Evolutionary conservation across 805 yeast species (phyloP), one percentile per base, ranked within the genome.

Genomic region (Brettanomyces nanus): DNA sequence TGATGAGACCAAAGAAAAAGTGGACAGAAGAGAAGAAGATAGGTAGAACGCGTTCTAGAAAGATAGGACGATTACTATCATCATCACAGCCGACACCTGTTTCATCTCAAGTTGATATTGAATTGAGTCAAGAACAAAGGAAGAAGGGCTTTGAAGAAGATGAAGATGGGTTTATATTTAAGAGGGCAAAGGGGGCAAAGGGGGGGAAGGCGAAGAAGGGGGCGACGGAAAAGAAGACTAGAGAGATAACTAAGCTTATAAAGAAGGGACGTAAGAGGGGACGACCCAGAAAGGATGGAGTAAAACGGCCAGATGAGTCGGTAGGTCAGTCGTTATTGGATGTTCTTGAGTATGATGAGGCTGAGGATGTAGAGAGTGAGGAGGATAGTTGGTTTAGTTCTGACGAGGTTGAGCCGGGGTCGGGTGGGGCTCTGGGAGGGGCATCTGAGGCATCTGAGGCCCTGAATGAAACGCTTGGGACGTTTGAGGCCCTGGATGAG

Each of bases 101-200:
- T 13, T 27, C 31, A 18, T 34, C 37, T 13, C 37, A 34, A 28
- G 19, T 2, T 6, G 37, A 27, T 14, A 19, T n/a, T 20, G 20
- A 13, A 19, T 26, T 33, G 19, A 33, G 36, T 26, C 37, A 34
- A 15, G 31, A 34, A 9, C 31, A 26, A 23, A 34, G 20, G 19
- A 19, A 28, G 17, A 17, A 26, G 15, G 31, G 31, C 5, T 34
- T 34, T 34, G 37, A 34, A 34, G 37, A 34, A 19, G 37, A 34
- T 34, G 37, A 34, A 26, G 23, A 14, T 9, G 37, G 37, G 11
- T 34, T 34, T 34, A 28, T 26, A 18, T 34, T 34, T 19, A 34
- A 34, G 15, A 19, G 37, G 29, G 36, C 17, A n/a, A 28, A n/a
- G 14, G n/a, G 17, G n/a, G 17, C 7, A 28, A 14, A 28, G 30